Evolutionary conservation across 2,329 filamentous ascomycete species (phyloP), one percentile per base, ranked within the genome.

Genomic region (Cryoendolithus antarcticus): DNA sequence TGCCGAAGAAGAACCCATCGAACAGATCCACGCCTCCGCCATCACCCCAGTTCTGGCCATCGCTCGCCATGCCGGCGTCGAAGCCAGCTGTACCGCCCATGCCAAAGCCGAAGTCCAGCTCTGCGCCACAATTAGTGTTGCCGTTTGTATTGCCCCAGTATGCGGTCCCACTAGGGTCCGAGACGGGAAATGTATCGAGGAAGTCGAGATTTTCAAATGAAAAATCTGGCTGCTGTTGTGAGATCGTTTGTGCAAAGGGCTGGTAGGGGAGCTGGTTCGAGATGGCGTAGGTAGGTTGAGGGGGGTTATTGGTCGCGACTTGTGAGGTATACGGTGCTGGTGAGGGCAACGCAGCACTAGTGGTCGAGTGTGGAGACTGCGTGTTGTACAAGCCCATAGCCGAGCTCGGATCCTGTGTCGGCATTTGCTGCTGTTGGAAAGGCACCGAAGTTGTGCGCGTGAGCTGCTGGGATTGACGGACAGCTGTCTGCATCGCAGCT

Each of bases 1-100:
- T 71, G 1, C 78, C 77, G 55, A 82, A 82, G 62, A 82, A 82
- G 55, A 84, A 84, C 0, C 76, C 75, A 53, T 83, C 80, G 58
- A 85, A 83, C 9, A 69, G 44, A 54, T 70, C 66, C 29, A 66
- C 47, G 32, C 49, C 48, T 3, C 50, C 42, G 11, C 44, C 35
- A 13, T 81, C 36, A 4, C 30, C 39, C n/a, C 24, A 27, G 6
- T 27, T 27, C 24, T 27, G 24, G 8, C 32, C 42, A 2, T 35
- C 36, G 10, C 35, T 35, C 10, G 33, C 35, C 15, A 42, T 38
- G 9, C 34, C 44, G 13, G 41, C 40, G 19, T 44, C 34, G 15
- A 75, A 69, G 53, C 11, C 62, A 57, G 42, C 43, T 13, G 49
- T 44, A 9, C 48, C 52, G 6, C 53, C 52, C 4, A 49, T 54